phyloP scores from a whole-genome alignment of 2,329 filamentous ascomycete genomes.

The Calonectria fujianensis region DNA sequence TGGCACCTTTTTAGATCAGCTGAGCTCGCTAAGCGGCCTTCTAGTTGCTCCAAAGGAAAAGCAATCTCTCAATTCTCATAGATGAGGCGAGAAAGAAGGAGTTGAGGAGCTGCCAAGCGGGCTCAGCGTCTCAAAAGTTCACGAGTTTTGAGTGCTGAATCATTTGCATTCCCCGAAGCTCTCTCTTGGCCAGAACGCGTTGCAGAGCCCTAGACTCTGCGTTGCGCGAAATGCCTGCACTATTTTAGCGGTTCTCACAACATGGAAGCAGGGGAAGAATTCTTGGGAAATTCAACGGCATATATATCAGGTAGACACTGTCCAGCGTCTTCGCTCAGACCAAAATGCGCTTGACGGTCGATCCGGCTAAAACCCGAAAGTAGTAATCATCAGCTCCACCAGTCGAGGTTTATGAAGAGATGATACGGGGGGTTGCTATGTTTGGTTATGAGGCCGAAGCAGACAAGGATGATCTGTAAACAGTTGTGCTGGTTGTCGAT shows the following conservation, averaged over 20 bases:
- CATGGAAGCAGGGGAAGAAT: background rate
- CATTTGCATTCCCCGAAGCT: no score
- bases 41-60: background rate
- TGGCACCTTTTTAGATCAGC: background rate
- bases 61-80: background rate
- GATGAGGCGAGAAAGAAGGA: background rate
- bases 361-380: background rate
- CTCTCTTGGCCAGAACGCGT: no score
- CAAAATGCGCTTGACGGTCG: background rate
- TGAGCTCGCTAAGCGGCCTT: background rate
- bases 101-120: no score
- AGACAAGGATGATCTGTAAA: no score
- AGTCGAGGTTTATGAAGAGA: background rate
- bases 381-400: background rate
- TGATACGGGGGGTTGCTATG: no score
- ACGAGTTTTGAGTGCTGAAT: no score
- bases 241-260: background rate
- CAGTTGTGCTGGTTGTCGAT: no score
- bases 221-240: no score
- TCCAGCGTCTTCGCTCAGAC: background rate
- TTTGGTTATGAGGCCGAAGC: no score
- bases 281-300: background rate
- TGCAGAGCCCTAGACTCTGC: no score
- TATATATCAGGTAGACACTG: background rate
- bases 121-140: no score